Base-by-base conservation (phyloP, 1,284 basidiomycete species). In the Flammula alnicola region DNA sequence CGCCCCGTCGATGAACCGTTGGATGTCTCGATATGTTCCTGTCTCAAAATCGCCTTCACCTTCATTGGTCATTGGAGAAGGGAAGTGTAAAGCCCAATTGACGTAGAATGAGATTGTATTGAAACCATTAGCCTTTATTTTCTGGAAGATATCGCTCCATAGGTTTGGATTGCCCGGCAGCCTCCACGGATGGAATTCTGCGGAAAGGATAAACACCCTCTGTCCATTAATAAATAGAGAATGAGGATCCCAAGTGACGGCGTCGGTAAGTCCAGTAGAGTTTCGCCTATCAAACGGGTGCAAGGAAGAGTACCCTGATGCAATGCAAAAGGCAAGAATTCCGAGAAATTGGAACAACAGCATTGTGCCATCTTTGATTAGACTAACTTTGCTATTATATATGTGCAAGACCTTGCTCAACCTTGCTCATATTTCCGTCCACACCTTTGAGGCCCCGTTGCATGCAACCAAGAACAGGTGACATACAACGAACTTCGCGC, bases 131-230 rank as follows among this genome's bases (percentile, higher is more conserved):
- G 80, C 74, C 53, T 78, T 78, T 35, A 81, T 70, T 61, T 84
- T 84, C 59, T 84, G 75, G 42, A 83, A 74, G 36, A 83, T 70
- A 57, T 84, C 82, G 2, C 68, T 62, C 82, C 81, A 84, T 12
- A 78, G 59, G 41, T 79, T 64, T 3, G 75, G 75, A 51, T 77
- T 70, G 4, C 72, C 74, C 5, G 77, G 76, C 1, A 73, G 54
- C 44, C 76, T 64, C 76, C 76, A 78, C 4, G 77, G 76, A 53
- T 78, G 77, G 43, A 77, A 58, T 57, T 80, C 78, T 16, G 75
- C 78, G 10, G 75, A 76, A 11, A 78, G 66, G 36, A 82, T 69
- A 63, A 81, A 81, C 8, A 75, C 59, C 5, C 79, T 66, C 54
- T 81, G 77, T 4, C 75, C 78, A 6, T 71, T 62, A 35, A 82